Conservation (phyloP, 2,329 filamentous ascomycete species). For the Alternaria longipes region DNA sequence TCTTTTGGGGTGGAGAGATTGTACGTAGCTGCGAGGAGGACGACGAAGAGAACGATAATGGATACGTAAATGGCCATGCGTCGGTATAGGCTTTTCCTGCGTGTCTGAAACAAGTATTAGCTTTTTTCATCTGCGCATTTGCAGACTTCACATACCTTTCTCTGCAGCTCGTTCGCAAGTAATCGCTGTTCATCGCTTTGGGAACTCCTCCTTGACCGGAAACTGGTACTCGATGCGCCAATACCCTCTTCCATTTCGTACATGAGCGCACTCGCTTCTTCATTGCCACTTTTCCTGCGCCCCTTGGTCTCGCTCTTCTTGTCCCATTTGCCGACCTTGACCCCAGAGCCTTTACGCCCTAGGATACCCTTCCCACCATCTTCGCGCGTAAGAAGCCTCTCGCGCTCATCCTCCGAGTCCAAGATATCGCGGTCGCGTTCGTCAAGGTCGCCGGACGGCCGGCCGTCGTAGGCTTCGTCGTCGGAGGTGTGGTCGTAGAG, state of each 20-base stretch:
- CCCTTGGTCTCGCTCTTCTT: slow-evolving; percentile 38
- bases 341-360: slow-evolving; percentile 35
- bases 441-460: slow-evolving; percentile 47
- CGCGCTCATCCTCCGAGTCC: slow-evolving; percentile 59
- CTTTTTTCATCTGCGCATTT: slow-evolving; percentile 48
- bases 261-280: slow-evolving; percentile 80
- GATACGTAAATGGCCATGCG: slow-evolving; percentile 54
- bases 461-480: slow-evolving; percentile 43
- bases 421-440: slow-evolving; percentile 53
- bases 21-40: slow-evolving; percentile 66
- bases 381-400: slow-evolving; percentile 51
- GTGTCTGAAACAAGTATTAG: slow-evolving; percentile 31
- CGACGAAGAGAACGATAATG: slow-evolving; percentile 63
- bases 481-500: slow-evolving; percentile 42
- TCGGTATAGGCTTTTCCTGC: slow-evolving; percentile 50
- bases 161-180: slow-evolving; percentile 60
- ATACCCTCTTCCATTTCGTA: slow-evolving; percentile 89
- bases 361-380: slow-evolving; percentile 38
- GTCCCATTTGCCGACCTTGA: slow-evolving; percentile 43
- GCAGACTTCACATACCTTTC: slow-evolving; percentile 35
- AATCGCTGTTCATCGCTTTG: slow-evolving; percentile 62
- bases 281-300: slow-evolving; percentile 58
- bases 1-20: slow-evolving; percentile 57
- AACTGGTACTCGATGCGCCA: slow-evolving; percentile 64
- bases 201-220: slow-evolving; percentile 49